Conservation (phyloP, 2,329 filamentous ascomycete genomes). For the Exserohilum rostratum region DNA sequence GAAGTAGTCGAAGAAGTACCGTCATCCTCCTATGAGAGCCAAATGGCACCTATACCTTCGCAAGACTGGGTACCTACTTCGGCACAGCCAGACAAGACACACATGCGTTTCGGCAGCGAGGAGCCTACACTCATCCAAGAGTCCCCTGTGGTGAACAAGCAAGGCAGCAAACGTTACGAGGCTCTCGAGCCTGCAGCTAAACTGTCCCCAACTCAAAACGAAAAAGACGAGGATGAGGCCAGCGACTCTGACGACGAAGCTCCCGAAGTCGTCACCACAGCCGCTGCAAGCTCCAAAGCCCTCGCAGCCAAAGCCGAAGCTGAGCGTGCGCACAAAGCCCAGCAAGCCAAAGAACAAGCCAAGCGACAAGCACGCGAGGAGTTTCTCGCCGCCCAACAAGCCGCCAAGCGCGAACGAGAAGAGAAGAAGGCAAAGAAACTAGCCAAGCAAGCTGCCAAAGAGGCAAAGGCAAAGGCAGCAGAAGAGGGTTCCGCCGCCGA, state of each 20-base stretch:
- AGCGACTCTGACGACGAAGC: constrained; percentile 48
- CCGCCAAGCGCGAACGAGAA: constrained; percentile 39
- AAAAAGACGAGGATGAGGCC: constrained; percentile 31
- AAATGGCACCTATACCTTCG: constrained; percentile 25
- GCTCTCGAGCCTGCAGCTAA: constrained; percentile 8
- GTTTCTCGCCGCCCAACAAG: constrained; percentile 42
- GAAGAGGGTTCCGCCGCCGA: constrained; percentile 2
- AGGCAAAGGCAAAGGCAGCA: constrained; percentile 14
- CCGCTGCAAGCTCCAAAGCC: constrained; percentile 37
- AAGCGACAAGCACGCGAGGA: constrained; percentile 40
- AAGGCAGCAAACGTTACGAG: constrained; percentile 22
- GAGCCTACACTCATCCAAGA: constrained; percentile 27
- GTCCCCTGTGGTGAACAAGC: constrained; percentile 11
- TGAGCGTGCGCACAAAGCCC: constrained; percentile 35
- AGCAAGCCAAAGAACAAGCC: constrained; percentile 33
- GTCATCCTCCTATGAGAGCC: constrained; percentile 37
- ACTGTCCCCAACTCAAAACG: constrained; percentile 15
- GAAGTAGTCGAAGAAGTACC: constrained; percentile 32
- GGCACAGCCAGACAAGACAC: constrained; percentile 25
- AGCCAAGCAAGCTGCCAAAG: constrained; percentile 23
- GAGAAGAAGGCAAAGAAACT: constrained; percentile 39
- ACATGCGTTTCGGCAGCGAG: constrained; percentile 46
- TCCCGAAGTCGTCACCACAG: constrained; percentile 46
- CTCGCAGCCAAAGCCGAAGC: constrained; percentile 39
- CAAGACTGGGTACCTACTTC: constrained; percentile 18